Base-by-base conservation (phyloP, 192 early-diverging fungal genomes). In the Tieghemiomyces parasiticus region DNA sequence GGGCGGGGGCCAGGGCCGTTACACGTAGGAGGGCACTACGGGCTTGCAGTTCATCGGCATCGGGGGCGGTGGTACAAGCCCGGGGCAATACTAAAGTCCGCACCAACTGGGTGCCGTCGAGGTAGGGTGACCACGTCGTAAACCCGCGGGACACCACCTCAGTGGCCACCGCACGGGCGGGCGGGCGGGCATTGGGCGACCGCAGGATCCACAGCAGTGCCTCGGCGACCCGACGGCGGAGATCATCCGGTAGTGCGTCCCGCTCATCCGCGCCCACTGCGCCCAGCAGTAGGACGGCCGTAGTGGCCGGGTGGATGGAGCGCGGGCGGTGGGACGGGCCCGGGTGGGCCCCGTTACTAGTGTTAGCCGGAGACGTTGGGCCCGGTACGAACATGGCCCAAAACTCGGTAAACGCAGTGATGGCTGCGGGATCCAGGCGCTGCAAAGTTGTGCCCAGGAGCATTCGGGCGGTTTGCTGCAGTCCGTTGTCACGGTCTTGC, bases 1-100 rank as follows among this genome's bases (percentile, higher is more conserved):
- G 32, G 24, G 52, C 52, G 19, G 52, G 52, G 52, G 26, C 20
- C 14, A 54, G n/a, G 8, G 52, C 32, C 29, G 52, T 54, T 4
- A 54, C 20, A 30, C 52, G 52, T 9, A 54, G 28, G 3, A 54
- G 52, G 28, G 52, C 52, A 20, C 32, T 25, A 8, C 52, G 52
- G 0, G 52, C 52, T n/a, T n/a, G n/a, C 29, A 32, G 29, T 54
- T 16, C 29, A 30, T 28, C 14, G 28, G 32, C n/a, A n/a, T n/a
- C n/a, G n/a, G n/a, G n/a, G n/a, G n/a, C n/a, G n/a, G n/a, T n/a
- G n/a, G n/a, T n/a, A n/a, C n/a, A n/a, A n/a, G n/a, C n/a, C n/a
- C n/a, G n/a, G n/a, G n/a, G n/a, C n/a, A n/a, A 54, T 26, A 54
- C 52, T 54, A 54, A 54, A 9, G 24, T 20, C 2, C 52, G 52